Base-by-base conservation (phyloP, 495 filamentous ascomycete genomes). In the Elaphomyces granulatus region DNA sequence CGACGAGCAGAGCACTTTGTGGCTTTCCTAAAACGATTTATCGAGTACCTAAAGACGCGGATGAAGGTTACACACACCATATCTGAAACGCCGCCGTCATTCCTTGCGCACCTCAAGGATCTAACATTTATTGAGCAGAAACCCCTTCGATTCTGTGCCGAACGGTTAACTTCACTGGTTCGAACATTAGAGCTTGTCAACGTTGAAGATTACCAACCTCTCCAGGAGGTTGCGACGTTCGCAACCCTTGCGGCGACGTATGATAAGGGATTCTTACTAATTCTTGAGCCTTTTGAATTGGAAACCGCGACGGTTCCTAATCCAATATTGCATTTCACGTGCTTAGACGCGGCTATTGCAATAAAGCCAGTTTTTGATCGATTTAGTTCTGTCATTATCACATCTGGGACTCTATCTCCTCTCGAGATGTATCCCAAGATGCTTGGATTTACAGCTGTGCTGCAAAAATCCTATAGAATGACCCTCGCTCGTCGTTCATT, bases 361-460 rank as follows among this genome's bases (percentile, higher is more conserved):
- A 96, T 99, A 57, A 94, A 87, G 51, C 90, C 90, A 1, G 87
- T 99, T 6, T 92, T 96, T 52, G 90, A 99, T 40, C 80, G 92
- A 21, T 99, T 99, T 58, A 81, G 78, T 52, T 95, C 92, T 4
- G 92, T 99, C 39, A 87, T 99, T 58, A 95, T 99, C 56, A 99
- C 90, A 3, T 96, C 92, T 0, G 90, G 90, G 50, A 99, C 90
- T 2, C 80, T 99, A 37, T 95, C 90, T 0, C 90, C 90, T 0
- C 58, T 99, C 3, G 90, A 99, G 55, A 96, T 99, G 87, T 99
- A 96, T 54, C 90, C 90, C 0, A 94, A 94, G 50, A 95, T 99
- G 90, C 76, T 99, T 8, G 81, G 80, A 32, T 99, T 99, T 60
- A 69, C 65, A 2, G 80, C 85, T 8, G 87, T 95, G 12, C 77